phyloP scores from a whole-genome alignment of 2,329 filamentous ascomycete species.

The Chrysoporthe puriensis region DNA sequence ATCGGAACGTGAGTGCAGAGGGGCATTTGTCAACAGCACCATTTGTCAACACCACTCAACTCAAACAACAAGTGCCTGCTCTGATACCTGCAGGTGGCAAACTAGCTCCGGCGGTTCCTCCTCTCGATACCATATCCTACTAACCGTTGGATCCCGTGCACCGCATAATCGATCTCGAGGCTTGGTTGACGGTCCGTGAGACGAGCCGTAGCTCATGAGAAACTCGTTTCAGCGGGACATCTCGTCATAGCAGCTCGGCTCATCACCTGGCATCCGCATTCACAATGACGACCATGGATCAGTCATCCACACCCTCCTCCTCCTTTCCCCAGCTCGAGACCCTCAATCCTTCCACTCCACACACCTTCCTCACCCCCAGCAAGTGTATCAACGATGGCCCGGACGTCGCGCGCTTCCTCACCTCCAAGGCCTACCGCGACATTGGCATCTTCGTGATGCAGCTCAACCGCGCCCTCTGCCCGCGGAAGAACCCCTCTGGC shows the following conservation, averaged over 20 bases:
- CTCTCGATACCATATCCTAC: background rate
- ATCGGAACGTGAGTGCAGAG: background rate
- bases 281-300: background rate
- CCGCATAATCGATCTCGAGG: background rate
- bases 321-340: slow-evolving; percentile 45
- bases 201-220: background rate
- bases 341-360: slow-evolving; percentile 53
- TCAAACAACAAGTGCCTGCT: too few relatives aligned
- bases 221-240: background rate
- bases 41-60: too few relatives aligned
- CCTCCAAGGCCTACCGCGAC: slow-evolving; percentile 81
- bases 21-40: too few relatives aligned
- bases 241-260: too few relatives aligned
- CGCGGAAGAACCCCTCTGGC: slow-evolving; percentile 52
- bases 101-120: too few relatives aligned
- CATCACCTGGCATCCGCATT: background rate
- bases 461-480: slow-evolving; percentile 85
- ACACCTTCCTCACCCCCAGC: slow-evolving; percentile 66
- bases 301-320: background rate
- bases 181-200: background rate
- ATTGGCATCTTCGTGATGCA: slow-evolving; percentile 88
- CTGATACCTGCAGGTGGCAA: background rate
- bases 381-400: slow-evolving; percentile 86
- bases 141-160: background rate
- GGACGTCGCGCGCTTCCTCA: slow-evolving; percentile 81